Base-by-base conservation (phyloP, 805 yeast genomes). In the Candida railenensis region DNA sequence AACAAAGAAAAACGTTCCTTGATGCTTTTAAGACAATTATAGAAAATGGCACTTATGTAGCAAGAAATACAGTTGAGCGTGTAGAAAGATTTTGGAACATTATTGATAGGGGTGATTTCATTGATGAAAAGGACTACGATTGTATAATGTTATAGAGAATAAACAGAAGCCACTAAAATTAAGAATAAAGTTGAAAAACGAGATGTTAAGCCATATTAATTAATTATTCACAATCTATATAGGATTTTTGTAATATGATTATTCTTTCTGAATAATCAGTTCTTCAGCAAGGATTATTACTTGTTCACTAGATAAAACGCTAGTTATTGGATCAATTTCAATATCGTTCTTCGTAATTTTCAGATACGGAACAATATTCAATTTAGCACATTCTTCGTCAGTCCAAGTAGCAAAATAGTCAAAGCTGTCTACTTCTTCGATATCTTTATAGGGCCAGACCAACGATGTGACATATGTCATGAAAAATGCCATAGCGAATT, bases 351-450 rank as follows among this genome's bases (percentile, higher is more conserved):
- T n/a, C 15, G 37, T 44, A 38, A 3, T 34, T 18, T 34, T 9
- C 5, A 12, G 12, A 18, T 7, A 34, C 11, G 50, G 52, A 9
- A 28, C 48, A 19, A 52, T 65, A 4, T 66, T 67, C 37, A 63
- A 43, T 34, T 57, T 53, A 9, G 44, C 51, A 28, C 72, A 66
- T 52, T 62, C 73, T 44, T 67, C 67, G 28, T 58, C 66, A 12
- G 67, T 62, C 48, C 67, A 71, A 0, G 73, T 63, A 37, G 62
- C 62, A 51, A 63, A 74, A 48, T 64, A 62, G 53, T 76, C 81
- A 41, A 53, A 60, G 3, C 59, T 62, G 53, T 78, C 82, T 9
- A 58, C 56, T 37, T 52, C 57, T 16, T 67, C 65, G 0, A 59
- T 51, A 22, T 67, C 66, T 20, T 56, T 52, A 36, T 63, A 46